Evolutionary conservation across 805 yeast genomes (phyloP).

Genomic region (Gaillardinia entomophila): DNA sequence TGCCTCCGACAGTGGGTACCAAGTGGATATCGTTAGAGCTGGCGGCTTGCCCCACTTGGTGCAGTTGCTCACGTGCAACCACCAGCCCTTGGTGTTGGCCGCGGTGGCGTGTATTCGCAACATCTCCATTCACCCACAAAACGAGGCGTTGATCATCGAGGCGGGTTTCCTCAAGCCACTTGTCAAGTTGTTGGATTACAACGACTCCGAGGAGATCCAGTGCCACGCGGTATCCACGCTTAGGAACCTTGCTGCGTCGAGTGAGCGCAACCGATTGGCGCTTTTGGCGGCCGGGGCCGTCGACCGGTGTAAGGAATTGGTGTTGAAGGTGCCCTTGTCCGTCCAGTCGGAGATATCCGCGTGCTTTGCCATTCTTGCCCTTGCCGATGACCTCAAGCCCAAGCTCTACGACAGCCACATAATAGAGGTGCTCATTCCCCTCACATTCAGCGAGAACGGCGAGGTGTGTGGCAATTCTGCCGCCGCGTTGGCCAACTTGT

Average conservation of each 20-base stretch:
- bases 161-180: conserved; percentile 94
- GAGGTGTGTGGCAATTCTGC: conserved; percentile 99
- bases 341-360: conserved; percentile 97
- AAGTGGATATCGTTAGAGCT: conserved; percentile 89
- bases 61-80: conserved; percentile 80
- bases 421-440: conserved; percentile 82
- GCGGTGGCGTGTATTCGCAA: conserved; percentile 98
- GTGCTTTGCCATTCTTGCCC: conserved; percentile 92
- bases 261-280: conserved; percentile 88
- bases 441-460: conserved; percentile 79
- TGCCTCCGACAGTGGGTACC: conserved; percentile 94
- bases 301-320: conserved; percentile 83
- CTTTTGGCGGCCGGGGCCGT: conserved; percentile 94
- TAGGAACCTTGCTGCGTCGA: conserved; percentile 92
- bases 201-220: conserved; percentile 91
- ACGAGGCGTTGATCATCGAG: conserved; percentile 92
- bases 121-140: conserved; percentile 92
- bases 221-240: conserved; percentile 97
- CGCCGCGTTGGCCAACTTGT: conserved; percentile 93
- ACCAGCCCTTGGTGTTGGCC: conserved; percentile 88
- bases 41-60: conserved; percentile 94
- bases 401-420: conserved; percentile 79
- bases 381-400: conserved; percentile 90
- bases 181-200: conserved; percentile 75
- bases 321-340: conserved; percentile 77